Base-by-base conservation (phyloP, 805 yeast species). In the Candida cerambycidarum region DNA sequence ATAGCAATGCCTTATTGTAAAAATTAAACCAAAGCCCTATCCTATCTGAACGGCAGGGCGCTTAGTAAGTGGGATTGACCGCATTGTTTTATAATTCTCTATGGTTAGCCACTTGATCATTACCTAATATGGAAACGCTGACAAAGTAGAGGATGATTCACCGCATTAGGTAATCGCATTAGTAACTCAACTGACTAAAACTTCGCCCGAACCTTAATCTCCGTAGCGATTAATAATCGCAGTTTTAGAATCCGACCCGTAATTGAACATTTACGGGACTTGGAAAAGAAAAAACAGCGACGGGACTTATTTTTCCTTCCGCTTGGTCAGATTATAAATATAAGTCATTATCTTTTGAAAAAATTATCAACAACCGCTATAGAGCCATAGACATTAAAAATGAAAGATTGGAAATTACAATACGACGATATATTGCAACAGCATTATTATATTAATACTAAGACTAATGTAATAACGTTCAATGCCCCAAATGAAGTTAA, bases 401-500 rank as follows among this genome's bases (percentile, higher is more conserved):
- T 39, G 38, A 41, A 36, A 14, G 48, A 42, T 15, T 56, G 58
- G 59, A 51, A 50, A 39, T 46, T 53, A 59, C 71, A 28, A 42
- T 61, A 30, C 43, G 78, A 74, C 48, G 58, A 67, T 1, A 52
- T 51, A 4, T 54, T 73, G 29, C 59, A 69, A 30, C 69, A 69
- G 49, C 62, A 65, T 47, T 73, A 70, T 51, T 74, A 70, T 45
- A 48, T 71, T 13, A 70, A 74, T 44, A 46, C 51, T 17, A 38
- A 44, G 13, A 63, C 64, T 10, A 63, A 61, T 34, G 48, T 61
- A 2, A 58, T 72, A 11, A 67, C 71, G 39, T 70, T 72, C 47
- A 78, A 74, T 52, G 66, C 64, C 32, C 77, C 79, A 2, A 55
- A 65, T 36, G 78, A 73, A 53, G 78, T 73, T n/a, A 52, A 52